Evolutionary conservation across 495 filamentous ascomycete genomes (phyloP), one percentile per base, ranked within the genome.

Genomic region (Bryoglossum gracile): DNA sequence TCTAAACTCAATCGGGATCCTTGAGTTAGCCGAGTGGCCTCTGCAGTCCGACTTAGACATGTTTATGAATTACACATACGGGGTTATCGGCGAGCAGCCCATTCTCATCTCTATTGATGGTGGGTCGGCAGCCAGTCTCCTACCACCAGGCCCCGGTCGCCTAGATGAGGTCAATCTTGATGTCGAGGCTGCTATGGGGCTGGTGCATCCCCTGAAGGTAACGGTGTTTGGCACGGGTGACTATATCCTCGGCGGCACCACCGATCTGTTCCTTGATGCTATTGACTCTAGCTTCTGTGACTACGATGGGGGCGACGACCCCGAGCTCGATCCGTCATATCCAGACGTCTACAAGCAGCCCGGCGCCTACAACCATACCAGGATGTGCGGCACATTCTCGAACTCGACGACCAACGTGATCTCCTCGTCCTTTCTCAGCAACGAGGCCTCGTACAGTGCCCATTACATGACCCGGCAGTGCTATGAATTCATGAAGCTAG

Each of bases 301-400:
- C 42, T 70, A 68, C 30, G 63, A 70, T 6, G 73, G 66, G 1
- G 72, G 73, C 14, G 62, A 77, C 48, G 54, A 64, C 28, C 57
- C 61, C 1, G 48, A 37, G 40, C 64, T 68, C 28, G 78, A 79
- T 50, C 72, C 76, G 0, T 54, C 62, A 3, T 84, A 83, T 50
- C 77, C 79, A 5, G 69, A 82, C 59, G 65, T 69, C 3, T 61
- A 70, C 38, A 26, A 64, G 0, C n/a, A n/a, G n/a, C n/a, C n/a
- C n/a, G 69, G 68, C 4, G 79, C 73, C 8, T 84, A 81, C 69
- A 70, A 69, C 35, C 78, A 76, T 25, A 43, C 65, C 18, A 65
- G 76, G 26, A 76, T 80, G 57, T 88, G 84, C 63, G 80, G 82
- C 5, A 72, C 68, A 35, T 76, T 70, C 41, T 62, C 72, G 23